Percentiles rank a stretch among this genome's conserved stretches.
Evolutionary conservation across 1,284 basidiomycete genomes (phyloP).

Genomic region (Cryptococcus sp.): DNA sequence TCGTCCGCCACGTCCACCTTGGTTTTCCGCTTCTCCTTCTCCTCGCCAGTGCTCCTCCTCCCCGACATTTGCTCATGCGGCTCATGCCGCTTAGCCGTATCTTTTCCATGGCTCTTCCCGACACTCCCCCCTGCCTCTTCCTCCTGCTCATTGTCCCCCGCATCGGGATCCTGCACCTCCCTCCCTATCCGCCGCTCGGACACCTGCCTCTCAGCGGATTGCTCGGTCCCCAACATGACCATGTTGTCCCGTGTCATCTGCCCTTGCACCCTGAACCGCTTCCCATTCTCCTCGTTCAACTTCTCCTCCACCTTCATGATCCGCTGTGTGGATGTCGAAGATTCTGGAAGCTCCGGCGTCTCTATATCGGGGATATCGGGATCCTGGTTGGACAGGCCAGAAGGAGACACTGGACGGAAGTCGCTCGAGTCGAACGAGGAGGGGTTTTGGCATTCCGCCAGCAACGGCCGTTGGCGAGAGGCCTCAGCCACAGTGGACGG

Average conservation of each 20-base stretch:
- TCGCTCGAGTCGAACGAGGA: neutral
- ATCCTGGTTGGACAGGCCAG: conserved; percentile 32
- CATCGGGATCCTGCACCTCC: neutral
- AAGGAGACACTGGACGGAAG: conserved; percentile 7
- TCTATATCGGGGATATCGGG: conserved; percentile 38
- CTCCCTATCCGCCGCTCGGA: no score
- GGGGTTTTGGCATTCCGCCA: neutral
- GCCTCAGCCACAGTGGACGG: neutral
- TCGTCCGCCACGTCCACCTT: conserved; percentile 1
- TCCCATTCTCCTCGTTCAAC: neutral
- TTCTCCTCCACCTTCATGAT: conserved; percentile 1
- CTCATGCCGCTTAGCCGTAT: no score
- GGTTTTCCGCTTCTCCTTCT: conserved; percentile 4
- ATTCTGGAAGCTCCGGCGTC: neutral
- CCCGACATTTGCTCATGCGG: no score
- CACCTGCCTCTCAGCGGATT: neutral
- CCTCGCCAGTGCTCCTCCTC: no score
- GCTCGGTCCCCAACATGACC: conserved; percentile 9
- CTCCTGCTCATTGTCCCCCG: conserved; percentile 1
- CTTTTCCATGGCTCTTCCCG: neutral
- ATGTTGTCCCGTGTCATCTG: conserved; percentile 18
- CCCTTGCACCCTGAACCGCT: conserved; percentile 4
- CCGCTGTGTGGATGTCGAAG: neutral
- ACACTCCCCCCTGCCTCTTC: neutral
- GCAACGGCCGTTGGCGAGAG: neutral